Percentiles rank a stretch among this genome's conserved stretches.
Conservation (phyloP, 192 early-diverging fungal species). For the Rhizoclosmatium sp. region DNA sequence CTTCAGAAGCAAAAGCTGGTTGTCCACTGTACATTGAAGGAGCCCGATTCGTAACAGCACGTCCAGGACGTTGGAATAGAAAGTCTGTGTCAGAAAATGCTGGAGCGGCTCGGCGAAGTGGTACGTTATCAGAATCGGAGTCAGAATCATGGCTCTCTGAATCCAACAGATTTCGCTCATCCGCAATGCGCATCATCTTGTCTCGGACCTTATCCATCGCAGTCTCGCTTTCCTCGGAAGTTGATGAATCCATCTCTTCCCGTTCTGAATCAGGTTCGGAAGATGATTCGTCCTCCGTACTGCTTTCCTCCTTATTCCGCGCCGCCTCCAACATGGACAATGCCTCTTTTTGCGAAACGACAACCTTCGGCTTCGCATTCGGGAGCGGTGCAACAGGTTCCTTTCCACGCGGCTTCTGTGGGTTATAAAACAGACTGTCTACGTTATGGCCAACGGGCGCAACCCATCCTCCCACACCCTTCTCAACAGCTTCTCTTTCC, state of each 20-base stretch:
- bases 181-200: neutral
- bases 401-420: neutral
- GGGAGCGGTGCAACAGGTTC: neutral
- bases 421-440: conserved; percentile 7
- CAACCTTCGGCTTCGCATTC: neutral
- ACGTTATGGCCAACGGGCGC: conserved; percentile 27
- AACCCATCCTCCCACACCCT: conserved; percentile 9
- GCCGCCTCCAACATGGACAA: neutral
- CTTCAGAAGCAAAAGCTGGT: no score
- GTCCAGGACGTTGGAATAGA: neutral
- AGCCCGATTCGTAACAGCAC: neutral
- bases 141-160: neutral
- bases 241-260: neutral
- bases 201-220: conserved; percentile 33
- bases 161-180: neutral
- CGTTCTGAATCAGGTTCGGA: neutral
- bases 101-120: neutral
- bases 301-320: neutral
- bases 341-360: neutral
- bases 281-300: conserved; percentile 1
- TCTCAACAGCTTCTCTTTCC: neutral
- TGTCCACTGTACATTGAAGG: neutral
- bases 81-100: neutral
- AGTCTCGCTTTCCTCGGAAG: conserved; percentile 15
- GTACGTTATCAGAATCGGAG: neutral